These are phyloP conservation scores for Elaeis guineensis DNA, from an alignment of 176 grass and related monocot species.

Conservation along the genomic window DNA sequence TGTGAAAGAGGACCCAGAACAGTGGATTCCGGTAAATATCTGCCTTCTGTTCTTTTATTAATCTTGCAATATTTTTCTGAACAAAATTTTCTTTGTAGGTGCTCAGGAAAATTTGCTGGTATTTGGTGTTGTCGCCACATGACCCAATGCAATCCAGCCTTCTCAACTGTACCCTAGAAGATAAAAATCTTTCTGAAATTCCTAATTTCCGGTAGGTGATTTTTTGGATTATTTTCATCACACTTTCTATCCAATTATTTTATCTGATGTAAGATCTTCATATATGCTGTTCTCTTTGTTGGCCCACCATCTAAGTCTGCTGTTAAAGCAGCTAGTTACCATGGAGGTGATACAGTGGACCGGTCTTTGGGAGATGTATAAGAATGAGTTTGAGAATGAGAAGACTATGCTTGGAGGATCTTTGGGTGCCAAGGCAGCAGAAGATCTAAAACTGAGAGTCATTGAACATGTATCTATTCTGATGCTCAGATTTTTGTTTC, in stretches of 20 bases:
- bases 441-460: slow-evolving; percentile 85
- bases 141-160: slow-evolving; percentile 94
- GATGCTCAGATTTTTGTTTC: background rate
- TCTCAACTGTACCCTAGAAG: slow-evolving; percentile 80
- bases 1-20: slow-evolving; percentile 62
- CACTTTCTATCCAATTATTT: too few species aligned
- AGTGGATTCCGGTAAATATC: slow-evolving; percentile 76
- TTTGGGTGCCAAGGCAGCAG: slow-evolving; percentile 59
- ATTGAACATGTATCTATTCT: slow-evolving; percentile 69
- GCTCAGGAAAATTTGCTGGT: slow-evolving; percentile 96
- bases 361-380: slow-evolving; percentile 63
- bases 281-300: too few species aligned
- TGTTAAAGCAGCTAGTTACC: slow-evolving; percentile 83
- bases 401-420: slow-evolving; percentile 74
- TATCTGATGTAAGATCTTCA: background rate
- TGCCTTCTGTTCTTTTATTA: background rate
- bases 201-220: slow-evolving; percentile 60
- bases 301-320: slow-evolving; percentile 21
- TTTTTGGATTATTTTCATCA: background rate
- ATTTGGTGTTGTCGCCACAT: slow-evolving; percentile 67
- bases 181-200: slow-evolving; percentile 87
- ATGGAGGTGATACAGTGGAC: slow-evolving; percentile 99
- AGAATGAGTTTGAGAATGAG: slow-evolving; percentile 70
- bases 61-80: background rate
- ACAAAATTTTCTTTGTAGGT: slow-evolving; percentile 35